These are phyloP conservation scores for Saccharum officinarum DNA, from an alignment of 176 grass and related monocot species.

Conservation along the genomic window DNA sequence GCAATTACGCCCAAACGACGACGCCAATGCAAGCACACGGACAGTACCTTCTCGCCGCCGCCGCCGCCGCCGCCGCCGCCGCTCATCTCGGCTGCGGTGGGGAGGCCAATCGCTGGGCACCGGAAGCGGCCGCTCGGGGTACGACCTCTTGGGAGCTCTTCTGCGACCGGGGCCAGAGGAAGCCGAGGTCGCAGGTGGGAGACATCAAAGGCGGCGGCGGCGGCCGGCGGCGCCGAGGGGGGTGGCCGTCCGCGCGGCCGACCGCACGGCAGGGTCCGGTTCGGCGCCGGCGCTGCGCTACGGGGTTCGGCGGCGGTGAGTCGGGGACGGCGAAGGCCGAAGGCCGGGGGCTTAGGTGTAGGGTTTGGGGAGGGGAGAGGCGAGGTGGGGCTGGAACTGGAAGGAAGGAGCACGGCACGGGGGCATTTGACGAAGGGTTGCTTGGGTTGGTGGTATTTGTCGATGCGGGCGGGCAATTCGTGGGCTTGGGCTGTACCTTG, in stretches of 20 bases:
- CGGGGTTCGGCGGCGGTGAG: neutral
- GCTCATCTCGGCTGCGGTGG: constrained; percentile 47
- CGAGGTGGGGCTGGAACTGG: neutral
- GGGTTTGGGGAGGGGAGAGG: constrained; percentile 42
- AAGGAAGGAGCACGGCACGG: neutral
- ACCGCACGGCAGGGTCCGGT: neutral
- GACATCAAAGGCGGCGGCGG: constrained; percentile 47
- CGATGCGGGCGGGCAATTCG: neutral
- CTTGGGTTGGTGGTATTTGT: neutral
- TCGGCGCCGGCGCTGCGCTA: neutral
- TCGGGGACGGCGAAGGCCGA: neutral
- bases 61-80: constrained; percentile 24
- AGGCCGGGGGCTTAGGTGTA: constrained; percentile 14
- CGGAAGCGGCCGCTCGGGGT: neutral
- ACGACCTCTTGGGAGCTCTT: constrained; percentile 13
- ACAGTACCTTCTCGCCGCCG: constrained; percentile 45
- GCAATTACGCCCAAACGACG: constrained; percentile 7
- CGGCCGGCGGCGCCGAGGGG: constrained; percentile 12
- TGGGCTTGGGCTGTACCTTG: constrained; percentile 20
- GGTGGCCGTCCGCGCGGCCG: constrained; percentile 15
- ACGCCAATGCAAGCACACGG: constrained; percentile 7
- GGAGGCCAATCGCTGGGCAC: neutral
- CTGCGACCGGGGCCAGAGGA: constrained; percentile 42
- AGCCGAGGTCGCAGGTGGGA: constrained; percentile 38
- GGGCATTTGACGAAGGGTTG: neutral